Conservation (phyloP, 2,329 filamentous ascomycete genomes). For the Penicillium hesseltinei region DNA sequence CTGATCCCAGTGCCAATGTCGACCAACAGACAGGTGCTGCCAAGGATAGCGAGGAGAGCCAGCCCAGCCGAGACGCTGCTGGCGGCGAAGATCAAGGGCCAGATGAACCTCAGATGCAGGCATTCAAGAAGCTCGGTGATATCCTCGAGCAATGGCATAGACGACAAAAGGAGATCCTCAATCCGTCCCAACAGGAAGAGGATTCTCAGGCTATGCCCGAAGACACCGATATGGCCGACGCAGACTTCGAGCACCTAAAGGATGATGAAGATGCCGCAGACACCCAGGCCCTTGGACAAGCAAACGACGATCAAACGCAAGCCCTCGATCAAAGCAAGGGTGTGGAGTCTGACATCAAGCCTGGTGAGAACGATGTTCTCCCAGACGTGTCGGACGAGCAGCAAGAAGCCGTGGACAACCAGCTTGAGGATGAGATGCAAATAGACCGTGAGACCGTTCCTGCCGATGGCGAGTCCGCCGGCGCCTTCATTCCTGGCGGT, state of each 20-base stretch:
- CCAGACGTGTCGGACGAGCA: conserved; percentile 51
- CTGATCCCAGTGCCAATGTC: conserved; percentile 47
- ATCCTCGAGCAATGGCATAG: conserved; percentile 90
- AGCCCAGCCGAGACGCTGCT: conserved; percentile 37
- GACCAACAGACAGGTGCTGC: conserved; percentile 46
- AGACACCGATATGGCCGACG: conserved; percentile 69
- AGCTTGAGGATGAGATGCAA: conserved; percentile 49
- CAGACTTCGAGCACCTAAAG: conserved; percentile 91
- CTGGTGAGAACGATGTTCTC: conserved; percentile 56
- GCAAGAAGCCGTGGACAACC: conserved; percentile 43
- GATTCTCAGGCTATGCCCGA: conserved; percentile 53
- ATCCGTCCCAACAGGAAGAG: conserved; percentile 56
- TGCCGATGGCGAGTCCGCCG: conserved; percentile 41
- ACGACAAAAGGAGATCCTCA: conserved; percentile 77
- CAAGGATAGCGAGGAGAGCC: conserved; percentile 42
- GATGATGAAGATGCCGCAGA: conserved; percentile 81
- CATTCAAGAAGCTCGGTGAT: conserved; percentile 93
- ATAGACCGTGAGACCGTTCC: conserved; percentile 35
- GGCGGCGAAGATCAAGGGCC: conserved; percentile 36
- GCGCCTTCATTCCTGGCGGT: conserved; percentile 55
- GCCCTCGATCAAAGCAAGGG: conserved; percentile 87
- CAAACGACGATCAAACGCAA: conserved; percentile 80
- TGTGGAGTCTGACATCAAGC: conserved; percentile 64
- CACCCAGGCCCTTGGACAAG: conserved; percentile 85
- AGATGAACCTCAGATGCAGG: conserved; percentile 56